Evolutionary conservation across 140 eudicot species (phyloP), one percentile per base, ranked within the genome.

Genomic region (Senecio squalidus): DNA sequence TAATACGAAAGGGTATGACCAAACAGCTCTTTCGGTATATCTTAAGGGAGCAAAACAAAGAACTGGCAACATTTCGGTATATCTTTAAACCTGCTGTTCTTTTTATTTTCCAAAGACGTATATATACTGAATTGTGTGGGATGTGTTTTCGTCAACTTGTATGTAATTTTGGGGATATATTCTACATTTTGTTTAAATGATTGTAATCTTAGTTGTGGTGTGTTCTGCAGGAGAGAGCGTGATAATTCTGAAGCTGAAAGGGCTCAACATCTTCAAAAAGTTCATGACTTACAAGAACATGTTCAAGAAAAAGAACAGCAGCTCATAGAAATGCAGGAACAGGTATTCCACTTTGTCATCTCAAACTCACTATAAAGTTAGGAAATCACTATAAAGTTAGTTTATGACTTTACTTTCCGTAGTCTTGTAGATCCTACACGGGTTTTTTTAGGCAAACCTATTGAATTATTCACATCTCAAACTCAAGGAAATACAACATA

Each of bases 261-360:
- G 70, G 78, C 85, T 10, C 96, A 86, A 40, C 86, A 83, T 73
- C 80, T 86, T 52, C 75, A 78, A 70, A 91, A 91, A 74, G 86
- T 91, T 58, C 96, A 78, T 70, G 98, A 91, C 20, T 75, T 91
- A 63, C 98, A 91, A 72, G 96, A 91, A 60, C 95, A 81, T 73
- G 55, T 83, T 64, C 88, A 91, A 70, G 98, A 86, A 43, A 91
- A 91, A 65, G 96, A 91, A 60, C 81, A 77, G 0, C 91, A 74
- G 74, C 60, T 83, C 25, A 29, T 86, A 61, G 98, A 91, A 73
- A 28, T 91, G 82, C 95, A 91, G 80, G 98, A 91, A 60, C 94
- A 86, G 94, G 98, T 91, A 55, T 43, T 36, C 21, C 30, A 34
- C n/a, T 9, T 52, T n/a, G n/a, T n/a, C n/a, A n/a, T n/a, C n/a